These are phyloP conservation scores for Rhodosporidiobolus sp. DNA, from an alignment of 768 basidiomycete genomes.

Conservation along the genomic window DNA sequence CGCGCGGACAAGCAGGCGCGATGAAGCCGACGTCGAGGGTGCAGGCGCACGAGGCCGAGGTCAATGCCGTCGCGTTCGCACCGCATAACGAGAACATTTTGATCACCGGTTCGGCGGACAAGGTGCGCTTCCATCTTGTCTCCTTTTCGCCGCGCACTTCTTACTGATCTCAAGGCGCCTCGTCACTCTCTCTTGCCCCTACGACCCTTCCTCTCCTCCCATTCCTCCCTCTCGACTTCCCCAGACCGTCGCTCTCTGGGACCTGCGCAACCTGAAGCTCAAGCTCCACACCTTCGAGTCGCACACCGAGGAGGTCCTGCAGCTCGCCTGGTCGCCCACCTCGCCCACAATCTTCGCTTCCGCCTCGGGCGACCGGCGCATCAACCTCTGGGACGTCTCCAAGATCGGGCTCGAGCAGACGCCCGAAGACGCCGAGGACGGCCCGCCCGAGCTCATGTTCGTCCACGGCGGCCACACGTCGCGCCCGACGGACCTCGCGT, in stretches of 20 bases:
- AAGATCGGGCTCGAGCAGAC: constrained; percentile 93
- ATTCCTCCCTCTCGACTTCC: neutral
- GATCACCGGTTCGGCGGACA: constrained; percentile 89
- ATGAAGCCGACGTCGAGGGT: constrained; percentile 64
- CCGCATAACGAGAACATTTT: constrained; percentile 74
- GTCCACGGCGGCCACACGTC: constrained; percentile 71
- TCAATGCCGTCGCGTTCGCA: constrained; percentile 85
- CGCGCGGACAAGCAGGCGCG: constrained; percentile 58
- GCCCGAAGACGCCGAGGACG: constrained; percentile 97
- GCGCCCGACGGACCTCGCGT: constrained; percentile 87
- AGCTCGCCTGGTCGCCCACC: constrained; percentile 92
- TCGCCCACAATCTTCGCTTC: constrained; percentile 89
- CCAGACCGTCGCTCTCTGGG: constrained; percentile 84
- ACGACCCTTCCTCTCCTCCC: neutral
- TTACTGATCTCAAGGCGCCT: neutral
- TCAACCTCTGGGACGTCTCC: constrained; percentile 91
- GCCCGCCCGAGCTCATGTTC: constrained; percentile 92
- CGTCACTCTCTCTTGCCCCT: neutral
- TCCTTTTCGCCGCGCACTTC: too few species aligned
- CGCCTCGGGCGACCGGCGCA: constrained; percentile 84
- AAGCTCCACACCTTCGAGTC: constrained; percentile 86
- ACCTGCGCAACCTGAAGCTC: constrained; percentile 65
- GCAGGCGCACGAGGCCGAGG: constrained; percentile 85
- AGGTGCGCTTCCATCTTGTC: constrained; percentile 57
- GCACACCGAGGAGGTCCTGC: constrained; percentile 91